Evolutionary conservation across 345 rosid genomes (phyloP), one percentile per base, ranked within the genome.

Genomic region (Turritis glabra): DNA sequence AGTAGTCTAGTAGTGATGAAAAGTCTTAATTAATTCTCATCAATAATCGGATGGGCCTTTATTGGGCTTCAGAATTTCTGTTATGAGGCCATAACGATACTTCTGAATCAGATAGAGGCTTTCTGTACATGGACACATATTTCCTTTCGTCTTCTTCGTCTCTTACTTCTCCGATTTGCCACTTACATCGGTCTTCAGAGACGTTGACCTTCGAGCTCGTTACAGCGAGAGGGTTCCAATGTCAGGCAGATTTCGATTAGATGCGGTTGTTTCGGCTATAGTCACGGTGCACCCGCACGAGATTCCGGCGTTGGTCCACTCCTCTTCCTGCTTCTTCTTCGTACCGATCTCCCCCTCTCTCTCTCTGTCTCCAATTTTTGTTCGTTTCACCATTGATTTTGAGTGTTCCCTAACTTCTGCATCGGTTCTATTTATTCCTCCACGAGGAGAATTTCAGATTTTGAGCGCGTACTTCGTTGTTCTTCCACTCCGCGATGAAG

Each of bases 241-340:
- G 67, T 64, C 60, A 23, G 52, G 72, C 50, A 77, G 85, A 77
- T 57, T 83, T 17, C 88, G 92, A 55, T 73, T 85, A 32, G 83
- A 82, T 52, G 69, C 87, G 52, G 29, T 89, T 60, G 71, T 89
- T 61, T 93, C 96, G 17, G 13, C 75, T 19, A 80, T 93, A 71
- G 96, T 93, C 17, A 69, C 88, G 7, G 93, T 91, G 29, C 94
- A 89, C 17, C 92, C 94, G 14, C 90, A 89, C 79, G 98, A 93
- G 78, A 82, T 85, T 81, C 81, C 94, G 43, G 76, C 91, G 26
- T 71, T 91, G 74, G 80, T 91, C 51, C 90, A 89, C 77, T 85
- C 98, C 38, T 84, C 90, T 74, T 84, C 93, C 30, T 91, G 88
- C 67, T 91, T 91, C 94, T 91, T 93, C 91, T 93, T 91, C 79